Conservation (phyloP, 306 rosid species). For the Cicer yamashitae region DNA sequence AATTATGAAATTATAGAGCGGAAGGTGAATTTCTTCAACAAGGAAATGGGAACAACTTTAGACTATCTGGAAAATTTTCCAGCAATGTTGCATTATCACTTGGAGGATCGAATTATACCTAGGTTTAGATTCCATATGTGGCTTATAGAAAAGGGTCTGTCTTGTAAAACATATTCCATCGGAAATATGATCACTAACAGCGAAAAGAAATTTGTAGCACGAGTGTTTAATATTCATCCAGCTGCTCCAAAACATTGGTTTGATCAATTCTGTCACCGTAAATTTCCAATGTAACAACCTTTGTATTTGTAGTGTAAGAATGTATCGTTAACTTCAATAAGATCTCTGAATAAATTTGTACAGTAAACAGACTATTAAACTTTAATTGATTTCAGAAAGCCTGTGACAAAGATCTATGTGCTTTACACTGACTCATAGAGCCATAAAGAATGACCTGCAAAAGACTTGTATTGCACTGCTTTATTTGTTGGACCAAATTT, state of each 20-base stretch:
- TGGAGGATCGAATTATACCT: conserved; percentile 64
- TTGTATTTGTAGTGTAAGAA: neutral
- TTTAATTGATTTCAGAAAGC: neutral
- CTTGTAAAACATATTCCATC: conserved; percentile 53
- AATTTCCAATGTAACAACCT: neutral
- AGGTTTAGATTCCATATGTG: conserved; percentile 60
- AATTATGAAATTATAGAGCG: conserved; percentile 53
- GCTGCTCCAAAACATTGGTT: conserved; percentile 75
- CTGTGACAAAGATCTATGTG: conserved; percentile 12
- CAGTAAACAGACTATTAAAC: conserved; percentile 13
- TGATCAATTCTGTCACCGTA: conserved; percentile 50
- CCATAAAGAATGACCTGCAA: conserved; percentile 7
- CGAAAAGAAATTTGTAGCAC: conserved; percentile 56
- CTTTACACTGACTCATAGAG: neutral
- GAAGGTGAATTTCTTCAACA: conserved; percentile 58
- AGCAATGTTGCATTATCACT: conserved; percentile 57
- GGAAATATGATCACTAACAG: conserved; percentile 57
- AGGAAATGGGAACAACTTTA: conserved; percentile 58
- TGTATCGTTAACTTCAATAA: conserved; percentile 2
- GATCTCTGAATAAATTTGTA: neutral
- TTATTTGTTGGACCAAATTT: conserved; percentile 14
- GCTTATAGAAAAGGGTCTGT: conserved; percentile 64
- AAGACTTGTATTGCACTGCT: neutral
- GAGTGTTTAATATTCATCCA: conserved; percentile 58
- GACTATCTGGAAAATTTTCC: conserved; percentile 53